Percentiles rank a stretch among this genome's conserved stretches.
phyloP scores from a whole-genome alignment of 225 moss, liverwort and hornwort species.

The Ulota crispa region DNA sequence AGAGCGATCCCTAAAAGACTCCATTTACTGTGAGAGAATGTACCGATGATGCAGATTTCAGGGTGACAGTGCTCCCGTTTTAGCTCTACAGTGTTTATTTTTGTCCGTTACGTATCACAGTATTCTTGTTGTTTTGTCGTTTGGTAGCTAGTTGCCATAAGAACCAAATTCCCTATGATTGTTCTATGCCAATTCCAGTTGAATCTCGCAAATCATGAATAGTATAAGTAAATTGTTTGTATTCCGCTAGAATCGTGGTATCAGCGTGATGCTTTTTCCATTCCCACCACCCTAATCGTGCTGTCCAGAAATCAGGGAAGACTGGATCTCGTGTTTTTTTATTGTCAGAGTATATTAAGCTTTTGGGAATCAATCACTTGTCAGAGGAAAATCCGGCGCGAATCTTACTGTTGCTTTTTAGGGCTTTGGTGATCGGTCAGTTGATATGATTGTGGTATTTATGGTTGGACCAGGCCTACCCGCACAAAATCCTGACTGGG shows the following conservation, averaged over 20 bases:
- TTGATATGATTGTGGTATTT: neutral
- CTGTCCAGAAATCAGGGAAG: neutral
- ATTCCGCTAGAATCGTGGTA: neutral
- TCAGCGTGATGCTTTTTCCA: neutral
- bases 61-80: too few species aligned
- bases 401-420: neutral
- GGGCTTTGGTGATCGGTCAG: neutral
- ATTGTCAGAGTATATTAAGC: neutral
- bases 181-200: neutral
- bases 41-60: neutral
- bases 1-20: neutral
- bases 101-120: neutral
- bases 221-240: neutral
- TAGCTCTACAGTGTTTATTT: neutral
- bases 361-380: neutral
- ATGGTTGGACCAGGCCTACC: slow-evolving; percentile 45
- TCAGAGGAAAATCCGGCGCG: neutral
- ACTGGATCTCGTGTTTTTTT: neutral
- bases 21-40: neutral
- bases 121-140: neutral
- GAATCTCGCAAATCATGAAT: neutral
- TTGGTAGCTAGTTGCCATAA: neutral
- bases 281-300: neutral
- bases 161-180: neutral
- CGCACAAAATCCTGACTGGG: slow-evolving; percentile 61